Evolutionary conservation across 2,329 filamentous ascomycete genomes (phyloP), one percentile per base, ranked within the genome.

Genomic region (Calonectria crousiana): DNA sequence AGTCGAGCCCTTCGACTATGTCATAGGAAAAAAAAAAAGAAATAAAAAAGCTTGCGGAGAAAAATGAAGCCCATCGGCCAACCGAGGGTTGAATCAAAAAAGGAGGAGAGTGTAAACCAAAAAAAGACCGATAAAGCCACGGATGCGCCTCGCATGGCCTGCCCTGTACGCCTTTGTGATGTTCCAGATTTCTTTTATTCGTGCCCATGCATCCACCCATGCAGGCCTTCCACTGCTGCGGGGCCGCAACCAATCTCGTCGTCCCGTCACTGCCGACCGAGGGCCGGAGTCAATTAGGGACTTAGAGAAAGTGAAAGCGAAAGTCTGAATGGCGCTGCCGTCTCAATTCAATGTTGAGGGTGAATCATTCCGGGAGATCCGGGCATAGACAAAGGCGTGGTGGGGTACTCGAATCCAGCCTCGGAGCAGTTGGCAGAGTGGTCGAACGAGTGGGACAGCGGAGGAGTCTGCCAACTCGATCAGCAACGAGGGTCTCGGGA

Each of bases 311-410:
- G 26, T 32, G 38, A 73, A 49, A 30, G 28, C 20, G 47, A 73
- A 49, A 36, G 36, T 51, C 34, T 58, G 49, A 67, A 68, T 67
- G 47, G 16, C 23, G 51, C 32, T 18, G 20, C 51, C 38, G 30
- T 28, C 68, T 47, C n/a, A 70, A 44, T 64, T 73, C 58, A 73
- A 38, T 79, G 76, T 53, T 79, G 77, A 41, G 72, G 74, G 28
- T 80, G 78, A 14, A 88, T 84, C 82, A 90, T 85, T 78, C 89
- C 89, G 53, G 93, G 93, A 56, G 93, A 94, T 60, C 89, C 89
- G 38, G 93, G 92, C 90, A 95, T 92, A n/a, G 93, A 94, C 77
- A 93, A 86, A 74, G 93, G 93, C 68, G 93, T 95, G 53, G 90
- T 90, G 47, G 93, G 93, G 85, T 92, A 92, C 77, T 92, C 90